Base-by-base conservation (phyloP, 768 basidiomycete genomes). In the Suillus tomentosus region DNA sequence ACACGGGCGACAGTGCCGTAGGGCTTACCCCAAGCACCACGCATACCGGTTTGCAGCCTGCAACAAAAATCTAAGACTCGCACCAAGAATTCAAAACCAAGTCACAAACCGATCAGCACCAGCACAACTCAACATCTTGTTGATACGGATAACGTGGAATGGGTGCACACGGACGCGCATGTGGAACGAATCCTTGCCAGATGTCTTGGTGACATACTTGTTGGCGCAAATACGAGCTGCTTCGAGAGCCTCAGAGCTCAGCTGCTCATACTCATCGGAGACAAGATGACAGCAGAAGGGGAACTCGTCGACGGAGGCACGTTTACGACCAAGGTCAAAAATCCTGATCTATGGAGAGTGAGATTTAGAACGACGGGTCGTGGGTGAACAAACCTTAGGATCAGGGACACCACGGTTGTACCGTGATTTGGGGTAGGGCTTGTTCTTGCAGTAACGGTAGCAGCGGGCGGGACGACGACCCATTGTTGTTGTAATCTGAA, bases 401-500 rank as follows among this genome's bases (percentile, higher is more conserved):
- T 98, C 96, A 71, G 96, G 96, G 45, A 98, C 96, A 93, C 96
- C 96, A 83, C 95, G 95, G 83, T 96, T 96, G 85, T 96, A 97
- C 74, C 95, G 81, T 62, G 91, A 92, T 81, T 95, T 96, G 64
- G 94, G 94, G 83, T 94, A 96, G 37, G 96, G 96, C 88, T 99
- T 99, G 88, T 96, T 96, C 84, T 98, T 99, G 88, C 96, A 98
- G 85, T 98, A 98, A 71, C 96, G 91, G 84, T 96, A 97, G 88
- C 96, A 97, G 73, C 94, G 91, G 80, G 95, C 95, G 69, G 95
- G 95, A 84, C 95, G 93, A 78, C 95, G 94, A 86, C 95, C 95
- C 95, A 97, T 97, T 72, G 75, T 85, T 72, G 75, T 85, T 69
- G 62, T 55, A 55, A 51, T 53, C 62, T 63, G 17, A 53, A 34